These are phyloP conservation scores for Paramecium octaurelia DNA, from an alignment of 73 alveolate species.

Conservation along the genomic window DNA sequence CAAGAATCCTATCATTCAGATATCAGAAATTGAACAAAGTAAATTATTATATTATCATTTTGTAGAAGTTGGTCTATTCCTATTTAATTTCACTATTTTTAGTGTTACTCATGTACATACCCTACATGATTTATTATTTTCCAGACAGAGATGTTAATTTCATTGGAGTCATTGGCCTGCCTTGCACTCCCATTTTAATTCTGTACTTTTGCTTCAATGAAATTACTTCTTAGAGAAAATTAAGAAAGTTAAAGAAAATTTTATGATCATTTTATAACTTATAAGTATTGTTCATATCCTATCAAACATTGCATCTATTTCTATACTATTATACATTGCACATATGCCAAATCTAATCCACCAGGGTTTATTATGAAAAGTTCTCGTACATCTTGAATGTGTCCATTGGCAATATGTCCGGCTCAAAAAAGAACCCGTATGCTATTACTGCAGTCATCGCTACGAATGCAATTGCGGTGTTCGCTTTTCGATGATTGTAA, in stretches of 20 bases:
- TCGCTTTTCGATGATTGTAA: background rate
- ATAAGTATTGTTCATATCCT: background rate
- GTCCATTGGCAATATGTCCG: slow-evolving; percentile 15
- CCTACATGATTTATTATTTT: background rate
- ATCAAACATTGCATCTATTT: background rate
- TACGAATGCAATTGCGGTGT: background rate
- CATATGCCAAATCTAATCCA: slow-evolving; percentile 35
- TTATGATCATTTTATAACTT: background rate
- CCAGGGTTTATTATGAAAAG: slow-evolving; percentile 4
- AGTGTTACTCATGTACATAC: background rate
- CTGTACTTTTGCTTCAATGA: background rate
- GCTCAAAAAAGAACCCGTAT: slow-evolving; percentile 15
- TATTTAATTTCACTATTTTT: background rate
- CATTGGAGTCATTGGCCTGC: background rate
- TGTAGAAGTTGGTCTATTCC: background rate
- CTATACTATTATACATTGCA: slow-evolving; percentile 19
- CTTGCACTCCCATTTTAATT: background rate
- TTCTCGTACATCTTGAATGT: slow-evolving; percentile 21
- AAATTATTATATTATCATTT: background rate
- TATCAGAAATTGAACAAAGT: background rate
- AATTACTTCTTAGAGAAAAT: background rate
- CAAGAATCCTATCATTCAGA: background rate
- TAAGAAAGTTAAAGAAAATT: background rate
- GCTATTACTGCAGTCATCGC: background rate
- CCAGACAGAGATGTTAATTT: background rate